Evolutionary conservation across 768 basidiomycete species (phyloP).

Genomic region (Leucocoprinus leucothites): DNA sequence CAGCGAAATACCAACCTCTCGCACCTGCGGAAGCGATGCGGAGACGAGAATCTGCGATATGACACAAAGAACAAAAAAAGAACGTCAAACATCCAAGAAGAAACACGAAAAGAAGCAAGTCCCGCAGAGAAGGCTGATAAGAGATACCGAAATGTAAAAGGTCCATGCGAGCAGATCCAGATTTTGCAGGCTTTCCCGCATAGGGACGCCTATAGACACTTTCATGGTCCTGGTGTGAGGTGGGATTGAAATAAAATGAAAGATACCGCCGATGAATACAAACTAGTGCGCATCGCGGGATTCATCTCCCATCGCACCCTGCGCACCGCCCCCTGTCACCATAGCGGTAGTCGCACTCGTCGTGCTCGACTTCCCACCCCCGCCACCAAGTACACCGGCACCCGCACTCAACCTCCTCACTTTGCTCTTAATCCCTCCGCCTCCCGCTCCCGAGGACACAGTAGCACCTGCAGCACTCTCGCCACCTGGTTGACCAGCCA

Average conservation of each 20-base stretch:
- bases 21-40: too few relatives aligned
- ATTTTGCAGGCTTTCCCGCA: too few relatives aligned
- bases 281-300: slow-evolving; percentile 3
- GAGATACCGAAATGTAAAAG: too few relatives aligned
- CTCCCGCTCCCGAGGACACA: slow-evolving; percentile 1
- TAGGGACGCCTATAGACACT: too few relatives aligned
- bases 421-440: slow-evolving; percentile 41
- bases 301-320: neutral
- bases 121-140: too few relatives aligned
- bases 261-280: neutral
- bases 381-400: slow-evolving; percentile 21
- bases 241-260: neutral
- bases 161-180: too few relatives aligned
- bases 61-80: too few relatives aligned
- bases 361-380: slow-evolving; percentile 5
- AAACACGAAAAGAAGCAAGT: too few relatives aligned
- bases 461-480: slow-evolving; percentile 16
- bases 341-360: neutral
- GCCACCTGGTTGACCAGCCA: neutral
- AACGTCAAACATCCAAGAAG: too few relatives aligned
- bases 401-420: slow-evolving; percentile 46
- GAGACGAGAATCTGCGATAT: too few relatives aligned
- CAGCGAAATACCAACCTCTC: too few relatives aligned
- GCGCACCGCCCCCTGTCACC: neutral
- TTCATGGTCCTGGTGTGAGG: too few relatives aligned